Percentiles rank a stretch among this genome's conserved stretches.
Evolutionary conservation across 108 stramenopile species (phyloP).

Genomic region (Cyclotella distinguenda): DNA sequence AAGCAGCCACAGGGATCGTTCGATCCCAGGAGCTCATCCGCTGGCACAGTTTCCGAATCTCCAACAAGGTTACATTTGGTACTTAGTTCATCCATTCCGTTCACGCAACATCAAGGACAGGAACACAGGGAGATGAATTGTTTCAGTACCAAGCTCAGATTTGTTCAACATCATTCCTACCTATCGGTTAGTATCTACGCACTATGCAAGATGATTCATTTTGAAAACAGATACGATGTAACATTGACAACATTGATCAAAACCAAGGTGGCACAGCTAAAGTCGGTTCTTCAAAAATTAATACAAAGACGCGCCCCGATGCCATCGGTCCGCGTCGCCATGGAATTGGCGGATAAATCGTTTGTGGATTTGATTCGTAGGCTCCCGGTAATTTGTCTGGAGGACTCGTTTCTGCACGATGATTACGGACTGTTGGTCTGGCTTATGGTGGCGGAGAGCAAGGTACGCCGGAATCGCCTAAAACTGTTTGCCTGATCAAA

Average conservation of each 20-base stretch:
- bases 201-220: not conserved
- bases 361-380: conserved; percentile 71
- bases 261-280: conserved; percentile 58
- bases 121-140: not conserved
- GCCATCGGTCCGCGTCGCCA: conserved; percentile 79
- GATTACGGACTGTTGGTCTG: conserved; percentile 82
- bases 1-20: not conserved
- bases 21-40: not conserved
- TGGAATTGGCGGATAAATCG: conserved; percentile 75
- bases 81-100: conserved; percentile 29
- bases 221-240: not conserved
- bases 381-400: conserved; percentile 86
- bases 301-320: conserved; percentile 76
- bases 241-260: not conserved
- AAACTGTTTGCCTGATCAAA: not conserved
- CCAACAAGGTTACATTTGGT: conserved; percentile 27
- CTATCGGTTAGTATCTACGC: conserved; percentile 47
- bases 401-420: conserved; percentile 89
- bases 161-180: conserved; percentile 62
- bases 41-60: not conserved
- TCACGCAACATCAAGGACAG: conserved; percentile 4
- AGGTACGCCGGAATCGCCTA: conserved; percentile 36
- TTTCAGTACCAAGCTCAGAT: not conserved
- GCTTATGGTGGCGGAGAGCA: conserved; percentile 89
- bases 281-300: conserved; percentile 87